These are phyloP conservation scores for Cordyceps javanica DNA, from an alignment of 2,329 filamentous ascomycete species.

Conservation along the genomic window DNA sequence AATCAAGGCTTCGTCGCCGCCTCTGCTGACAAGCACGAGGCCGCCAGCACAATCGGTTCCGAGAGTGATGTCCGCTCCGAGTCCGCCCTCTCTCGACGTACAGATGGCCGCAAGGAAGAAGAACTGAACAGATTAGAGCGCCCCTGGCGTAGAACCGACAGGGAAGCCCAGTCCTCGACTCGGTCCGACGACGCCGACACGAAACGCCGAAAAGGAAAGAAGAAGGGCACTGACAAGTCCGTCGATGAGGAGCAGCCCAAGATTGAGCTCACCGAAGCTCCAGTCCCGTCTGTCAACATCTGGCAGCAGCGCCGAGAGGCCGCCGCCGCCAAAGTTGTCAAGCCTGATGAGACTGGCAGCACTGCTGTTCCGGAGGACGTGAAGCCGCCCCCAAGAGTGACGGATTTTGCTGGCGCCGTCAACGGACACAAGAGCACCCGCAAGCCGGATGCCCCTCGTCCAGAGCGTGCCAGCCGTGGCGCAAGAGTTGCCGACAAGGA, in stretches of 20 bases:
- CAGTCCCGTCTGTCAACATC: slow-evolving; percentile 76
- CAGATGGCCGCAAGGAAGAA: slow-evolving; percentile 32
- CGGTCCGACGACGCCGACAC: slow-evolving; percentile 57
- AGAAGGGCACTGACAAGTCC: slow-evolving; percentile 42
- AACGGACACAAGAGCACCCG: slow-evolving; percentile 37
- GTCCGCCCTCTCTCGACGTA: slow-evolving; percentile 25
- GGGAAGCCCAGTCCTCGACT: slow-evolving; percentile 51
- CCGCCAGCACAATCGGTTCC: slow-evolving; percentile 30
- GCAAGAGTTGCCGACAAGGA: slow-evolving; percentile 40
- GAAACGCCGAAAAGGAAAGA: slow-evolving; percentile 52
- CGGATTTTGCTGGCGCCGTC: slow-evolving; percentile 19
- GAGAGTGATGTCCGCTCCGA: slow-evolving; percentile 31
- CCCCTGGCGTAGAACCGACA: slow-evolving; percentile 37
- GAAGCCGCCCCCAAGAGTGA: slow-evolving; percentile 30
- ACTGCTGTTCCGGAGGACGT: slow-evolving; percentile 31
- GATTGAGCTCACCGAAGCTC: slow-evolving; percentile 69
- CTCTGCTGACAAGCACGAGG: slow-evolving; percentile 28
- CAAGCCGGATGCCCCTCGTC: slow-evolving; percentile 33
- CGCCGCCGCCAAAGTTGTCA: slow-evolving; percentile 29
- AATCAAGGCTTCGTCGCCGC: slow-evolving; percentile 12
- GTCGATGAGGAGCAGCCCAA: slow-evolving; percentile 57
- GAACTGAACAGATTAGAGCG: slow-evolving; percentile 33
- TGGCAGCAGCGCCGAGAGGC: slow-evolving; percentile 73
- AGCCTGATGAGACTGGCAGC: slow-evolving; percentile 35
- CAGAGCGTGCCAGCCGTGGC: slow-evolving; percentile 37